Evolutionary conservation across 345 rosid species (phyloP).

Genomic region (Salix viminalis): DNA sequence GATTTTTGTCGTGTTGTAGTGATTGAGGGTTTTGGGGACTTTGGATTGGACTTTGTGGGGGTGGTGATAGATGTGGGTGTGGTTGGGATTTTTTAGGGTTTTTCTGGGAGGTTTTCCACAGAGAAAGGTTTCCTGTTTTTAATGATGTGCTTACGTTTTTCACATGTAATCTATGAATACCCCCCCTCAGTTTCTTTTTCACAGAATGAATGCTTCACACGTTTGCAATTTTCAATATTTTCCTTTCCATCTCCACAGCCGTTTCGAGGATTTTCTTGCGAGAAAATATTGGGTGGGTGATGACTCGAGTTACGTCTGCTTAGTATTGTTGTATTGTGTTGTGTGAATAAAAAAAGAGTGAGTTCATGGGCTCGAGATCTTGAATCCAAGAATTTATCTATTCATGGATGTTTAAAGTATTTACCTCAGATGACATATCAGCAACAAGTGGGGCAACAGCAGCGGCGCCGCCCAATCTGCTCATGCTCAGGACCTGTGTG

Average conservation of each 20-base stretch:
- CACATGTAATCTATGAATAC: background rate
- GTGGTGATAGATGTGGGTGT: no score
- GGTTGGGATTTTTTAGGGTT: no score
- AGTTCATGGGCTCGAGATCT: background rate
- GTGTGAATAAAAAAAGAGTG: no score
- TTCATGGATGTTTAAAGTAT: background rate
- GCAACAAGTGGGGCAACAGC: constrained; percentile 83
- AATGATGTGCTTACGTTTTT: background rate
- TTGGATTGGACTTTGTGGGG: background rate
- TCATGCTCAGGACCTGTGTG: constrained; percentile 86
- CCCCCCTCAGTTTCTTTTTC: no score
- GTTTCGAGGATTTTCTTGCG: background rate
- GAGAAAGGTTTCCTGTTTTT: no score
- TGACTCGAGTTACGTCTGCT: no score
- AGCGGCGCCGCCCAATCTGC: constrained; percentile 85
- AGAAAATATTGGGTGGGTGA: no score
- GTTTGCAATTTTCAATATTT: background rate
- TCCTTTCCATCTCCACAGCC: background rate
- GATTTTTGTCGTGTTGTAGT: constrained; percentile 48
- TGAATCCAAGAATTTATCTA: background rate
- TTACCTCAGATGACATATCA: constrained; percentile 73
- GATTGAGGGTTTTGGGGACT: background rate
- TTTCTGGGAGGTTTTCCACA: no score
- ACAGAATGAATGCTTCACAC: constrained; percentile 5
- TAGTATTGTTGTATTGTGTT: no score